These are phyloP conservation scores for Biscogniauxia sp. DNA, from an alignment of 2,329 filamentous ascomycete species.

Conservation along the genomic window DNA sequence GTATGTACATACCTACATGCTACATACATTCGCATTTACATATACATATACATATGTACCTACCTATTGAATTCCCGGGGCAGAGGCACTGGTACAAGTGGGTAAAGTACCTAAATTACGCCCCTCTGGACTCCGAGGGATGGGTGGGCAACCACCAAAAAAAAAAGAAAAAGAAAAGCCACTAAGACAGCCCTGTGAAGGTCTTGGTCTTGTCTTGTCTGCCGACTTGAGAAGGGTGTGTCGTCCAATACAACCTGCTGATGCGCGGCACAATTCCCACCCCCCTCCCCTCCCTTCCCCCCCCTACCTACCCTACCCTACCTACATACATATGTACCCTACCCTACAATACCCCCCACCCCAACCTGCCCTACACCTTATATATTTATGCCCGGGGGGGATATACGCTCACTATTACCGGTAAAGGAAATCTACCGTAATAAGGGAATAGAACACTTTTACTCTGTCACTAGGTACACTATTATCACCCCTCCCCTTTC, in stretches of 20 bases:
- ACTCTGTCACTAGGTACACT: background rate
- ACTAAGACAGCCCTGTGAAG: background rate
- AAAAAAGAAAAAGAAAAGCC: background rate
- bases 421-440: constrained; percentile 18
- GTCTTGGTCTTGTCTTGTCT: background rate
- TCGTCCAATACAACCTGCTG: background rate
- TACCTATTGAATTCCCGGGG: background rate
- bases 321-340: no score
- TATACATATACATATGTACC: constrained; percentile 3
- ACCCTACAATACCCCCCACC: no score
- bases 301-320: no score
- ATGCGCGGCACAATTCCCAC: background rate
- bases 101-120: constrained; percentile 1
- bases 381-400: background rate
- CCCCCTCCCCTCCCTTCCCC: no score
- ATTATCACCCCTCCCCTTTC: background rate
- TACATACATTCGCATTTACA: background rate
- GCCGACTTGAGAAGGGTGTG: background rate
- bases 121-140: background rate
- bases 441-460: constrained; percentile 8
- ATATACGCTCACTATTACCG: background rate
- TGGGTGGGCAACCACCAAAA: background rate
- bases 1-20: background rate
- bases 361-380: background rate
- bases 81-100: background rate